Evolutionary conservation across 306 rosid genomes (phyloP).

Genomic region (Quercus aquifolioides): DNA sequence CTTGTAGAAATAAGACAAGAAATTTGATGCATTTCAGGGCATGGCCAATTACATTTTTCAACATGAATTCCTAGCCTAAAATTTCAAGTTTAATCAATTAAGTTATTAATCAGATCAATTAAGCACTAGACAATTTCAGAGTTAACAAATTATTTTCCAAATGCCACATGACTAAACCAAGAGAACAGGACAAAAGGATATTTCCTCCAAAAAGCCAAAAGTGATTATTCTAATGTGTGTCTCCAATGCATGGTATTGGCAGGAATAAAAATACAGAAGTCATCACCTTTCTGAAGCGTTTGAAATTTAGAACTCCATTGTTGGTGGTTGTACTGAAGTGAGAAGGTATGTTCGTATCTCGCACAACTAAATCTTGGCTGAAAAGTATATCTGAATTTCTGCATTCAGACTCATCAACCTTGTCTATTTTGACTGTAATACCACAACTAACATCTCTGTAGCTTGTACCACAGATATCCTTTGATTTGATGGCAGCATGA

Average conservation of each 20-base stretch:
- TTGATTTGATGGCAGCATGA: slow-evolving; percentile 8
- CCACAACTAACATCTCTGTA: slow-evolving; percentile 24
- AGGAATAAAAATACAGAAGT: slow-evolving; percentile 14
- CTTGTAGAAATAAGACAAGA: not conserved
- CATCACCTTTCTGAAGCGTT: slow-evolving; percentile 78
- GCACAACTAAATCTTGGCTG: slow-evolving; percentile 63
- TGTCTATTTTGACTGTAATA: slow-evolving; percentile 39
- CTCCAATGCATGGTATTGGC: not conserved
- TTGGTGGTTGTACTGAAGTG: slow-evolving; percentile 28
- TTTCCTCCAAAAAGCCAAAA: not conserved
- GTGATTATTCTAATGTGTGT: not conserved
- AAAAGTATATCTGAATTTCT: slow-evolving; percentile 48
- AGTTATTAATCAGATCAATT: not conserved
- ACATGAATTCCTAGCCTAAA: not conserved
- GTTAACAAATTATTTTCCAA: not conserved
- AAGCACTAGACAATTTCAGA: not conserved
- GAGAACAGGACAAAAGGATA: not conserved
- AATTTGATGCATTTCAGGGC: slow-evolving; percentile 3
- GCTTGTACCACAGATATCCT: slow-evolving; percentile 22
- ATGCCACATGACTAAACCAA: not conserved
- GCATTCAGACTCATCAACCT: slow-evolving; percentile 43
- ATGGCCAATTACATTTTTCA: not conserved
- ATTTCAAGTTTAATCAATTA: not conserved
- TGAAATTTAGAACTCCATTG: slow-evolving; percentile 54
- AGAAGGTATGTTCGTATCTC: slow-evolving; percentile 30